Conservation (phyloP, 768 basidiomycete genomes). For the Omphalotus guepiniiformis region DNA sequence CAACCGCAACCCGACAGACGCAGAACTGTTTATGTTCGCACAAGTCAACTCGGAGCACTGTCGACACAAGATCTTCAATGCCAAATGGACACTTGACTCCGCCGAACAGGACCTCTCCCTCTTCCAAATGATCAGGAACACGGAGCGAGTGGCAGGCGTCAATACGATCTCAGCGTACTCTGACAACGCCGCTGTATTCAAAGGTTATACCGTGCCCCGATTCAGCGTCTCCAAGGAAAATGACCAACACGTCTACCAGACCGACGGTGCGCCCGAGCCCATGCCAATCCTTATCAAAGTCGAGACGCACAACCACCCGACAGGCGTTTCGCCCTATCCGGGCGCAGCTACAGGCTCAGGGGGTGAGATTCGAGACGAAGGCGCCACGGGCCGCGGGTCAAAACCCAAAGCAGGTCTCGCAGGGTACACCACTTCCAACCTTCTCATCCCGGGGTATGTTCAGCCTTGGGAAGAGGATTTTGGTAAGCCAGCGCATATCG, state of each 20-base stretch:
- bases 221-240: constrained; percentile 51
- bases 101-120: constrained; percentile 61
- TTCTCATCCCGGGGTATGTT: constrained; percentile 84
- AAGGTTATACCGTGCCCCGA: constrained; percentile 63
- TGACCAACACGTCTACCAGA: constrained; percentile 45
- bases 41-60: constrained; percentile 99
- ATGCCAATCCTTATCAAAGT: constrained; percentile 95
- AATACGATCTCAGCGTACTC: constrained; percentile 96
- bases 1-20: constrained; percentile 88
- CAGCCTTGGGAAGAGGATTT: constrained; percentile 98
- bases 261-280: constrained; percentile 64
- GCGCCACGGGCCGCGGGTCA: constrained; percentile 91
- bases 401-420: constrained; percentile 93
- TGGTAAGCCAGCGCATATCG: constrained; percentile 86
- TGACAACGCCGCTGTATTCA: constrained; percentile 94
- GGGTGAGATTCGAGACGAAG: constrained; percentile 98
- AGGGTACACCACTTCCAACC: constrained; percentile 92
- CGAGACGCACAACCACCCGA: constrained; percentile 99
- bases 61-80: constrained; percentile 99
- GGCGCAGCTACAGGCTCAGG: constrained; percentile 99
- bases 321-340: constrained; percentile 95
- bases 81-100: constrained; percentile 88
- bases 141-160: constrained; percentile 67
- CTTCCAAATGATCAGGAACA: constrained; percentile 97
- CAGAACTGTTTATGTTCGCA: constrained; percentile 99